Evolutionary conservation across 257 asterid species (phyloP).

Genomic region (Coffea canephora): DNA sequence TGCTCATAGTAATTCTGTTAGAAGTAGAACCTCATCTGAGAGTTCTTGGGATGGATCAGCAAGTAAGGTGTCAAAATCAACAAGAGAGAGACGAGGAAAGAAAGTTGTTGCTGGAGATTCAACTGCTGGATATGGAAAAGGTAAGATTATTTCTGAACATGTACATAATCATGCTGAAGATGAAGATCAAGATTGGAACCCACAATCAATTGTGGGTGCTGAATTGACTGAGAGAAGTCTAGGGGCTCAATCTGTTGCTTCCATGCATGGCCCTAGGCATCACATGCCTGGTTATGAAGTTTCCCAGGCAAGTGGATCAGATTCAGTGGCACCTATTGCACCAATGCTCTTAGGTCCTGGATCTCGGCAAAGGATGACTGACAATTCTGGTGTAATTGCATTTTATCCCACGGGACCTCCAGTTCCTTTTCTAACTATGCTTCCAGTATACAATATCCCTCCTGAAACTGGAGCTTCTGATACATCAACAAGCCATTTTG

Average conservation of each 20-base stretch:
- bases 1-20: conserved; percentile 37
- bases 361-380: conserved; percentile 54
- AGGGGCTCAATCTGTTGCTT: conserved; percentile 48
- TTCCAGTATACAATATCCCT: conserved; percentile 69
- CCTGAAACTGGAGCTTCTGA: conserved; percentile 61
- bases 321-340: conserved; percentile 57
- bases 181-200: conserved; percentile 59
- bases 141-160: conserved; percentile 52
- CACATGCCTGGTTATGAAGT: conserved; percentile 51
- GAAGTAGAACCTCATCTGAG: conserved; percentile 52
- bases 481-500: conserved; percentile 50
- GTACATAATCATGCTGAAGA: conserved; percentile 46
- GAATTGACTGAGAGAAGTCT: conserved; percentile 54
- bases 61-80: conserved; percentile 33
- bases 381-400: conserved; percentile 67
- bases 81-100: conserved; percentile 45
- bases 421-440: conserved; percentile 92
- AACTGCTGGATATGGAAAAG: conserved; percentile 48
- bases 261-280: conserved; percentile 53
- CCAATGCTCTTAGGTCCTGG: conserved; percentile 81
- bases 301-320: conserved; percentile 80
- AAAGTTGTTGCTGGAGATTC: conserved; percentile 33
- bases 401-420: conserved; percentile 98
- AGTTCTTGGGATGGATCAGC: conserved; percentile 53
- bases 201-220: conserved; percentile 35